Percentiles rank a stretch among this genome's conserved stretches.
Conservation (phyloP, 2,329 filamentous ascomycete genomes). For the Rugonectria rugulosa region DNA sequence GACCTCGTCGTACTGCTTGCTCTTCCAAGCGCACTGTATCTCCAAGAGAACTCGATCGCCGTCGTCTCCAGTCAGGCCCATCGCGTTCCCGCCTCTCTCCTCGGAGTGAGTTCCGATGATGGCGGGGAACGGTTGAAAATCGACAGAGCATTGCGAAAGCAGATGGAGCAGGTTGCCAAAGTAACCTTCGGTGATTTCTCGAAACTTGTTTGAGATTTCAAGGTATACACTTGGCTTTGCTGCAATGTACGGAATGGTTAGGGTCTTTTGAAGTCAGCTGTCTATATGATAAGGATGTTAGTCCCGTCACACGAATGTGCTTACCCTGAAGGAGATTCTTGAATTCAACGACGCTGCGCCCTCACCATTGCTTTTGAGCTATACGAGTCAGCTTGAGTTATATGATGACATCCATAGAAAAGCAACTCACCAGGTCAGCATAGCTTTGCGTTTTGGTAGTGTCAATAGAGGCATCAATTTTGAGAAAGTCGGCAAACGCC, state of each 20-base stretch:
- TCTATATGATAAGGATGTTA: background rate
- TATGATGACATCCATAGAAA: background rate
- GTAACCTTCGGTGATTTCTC: constrained; percentile 34
- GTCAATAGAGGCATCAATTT: constrained; percentile 35
- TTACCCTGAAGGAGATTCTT: constrained; percentile 31
- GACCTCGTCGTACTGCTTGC: constrained; percentile 29
- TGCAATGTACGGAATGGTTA: constrained; percentile 35
- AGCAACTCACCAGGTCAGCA: constrained; percentile 38
- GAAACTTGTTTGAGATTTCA: constrained; percentile 43
- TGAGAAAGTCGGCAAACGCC: constrained; percentile 43
- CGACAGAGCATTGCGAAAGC: constrained; percentile 38
- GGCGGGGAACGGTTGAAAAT: constrained; percentile 43
- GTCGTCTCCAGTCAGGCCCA: constrained; percentile 33
- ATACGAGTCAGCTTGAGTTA: background rate
- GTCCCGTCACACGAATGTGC: background rate
- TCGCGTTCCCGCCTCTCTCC: constrained; percentile 35
- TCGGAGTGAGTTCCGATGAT: constrained; percentile 33
- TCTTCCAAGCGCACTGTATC: constrained; percentile 36
- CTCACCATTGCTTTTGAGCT: constrained; percentile 28
- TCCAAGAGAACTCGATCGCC: constrained; percentile 34
- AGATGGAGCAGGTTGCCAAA: constrained; percentile 33
- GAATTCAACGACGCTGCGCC: constrained; percentile 20
- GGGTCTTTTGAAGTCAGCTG: constrained; percentile 22
- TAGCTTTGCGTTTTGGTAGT: constrained; percentile 41
- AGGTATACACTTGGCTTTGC: constrained; percentile 41